Percentiles rank a stretch among this genome's conserved stretches.
phyloP scores from a whole-genome alignment of 1,284 basidiomycete species.

The Rhodotorula sp. region DNA sequence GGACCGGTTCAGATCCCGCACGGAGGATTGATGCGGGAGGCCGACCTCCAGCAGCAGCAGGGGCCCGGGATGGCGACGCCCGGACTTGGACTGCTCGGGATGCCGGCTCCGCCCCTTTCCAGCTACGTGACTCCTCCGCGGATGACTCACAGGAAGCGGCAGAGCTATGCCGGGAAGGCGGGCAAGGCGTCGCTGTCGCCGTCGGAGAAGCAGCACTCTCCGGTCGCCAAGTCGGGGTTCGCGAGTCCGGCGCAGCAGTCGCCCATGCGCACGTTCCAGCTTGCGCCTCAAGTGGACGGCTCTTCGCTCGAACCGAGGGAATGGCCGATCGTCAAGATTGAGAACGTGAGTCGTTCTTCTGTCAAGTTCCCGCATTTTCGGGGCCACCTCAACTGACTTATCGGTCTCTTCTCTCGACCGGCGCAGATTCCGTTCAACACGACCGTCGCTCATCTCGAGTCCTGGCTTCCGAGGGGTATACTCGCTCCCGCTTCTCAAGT shows the following conservation, averaged over 20 bases:
- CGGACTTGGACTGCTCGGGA: neutral
- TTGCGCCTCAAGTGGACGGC: slow-evolving; percentile 1
- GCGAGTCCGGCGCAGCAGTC: neutral
- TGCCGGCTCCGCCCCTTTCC: neutral
- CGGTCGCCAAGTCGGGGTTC: neutral
- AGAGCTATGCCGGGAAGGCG: neutral
- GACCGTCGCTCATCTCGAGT: slow-evolving; percentile 12
- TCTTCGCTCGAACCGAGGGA: neutral
- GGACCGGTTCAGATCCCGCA: neutral
- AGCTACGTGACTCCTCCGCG: neutral
- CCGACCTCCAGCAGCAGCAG: neutral
- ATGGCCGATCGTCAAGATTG: slow-evolving; percentile 35
- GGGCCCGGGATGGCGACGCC: neutral
- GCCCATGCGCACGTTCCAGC: neutral
- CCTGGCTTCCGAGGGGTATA: slow-evolving; percentile 17
- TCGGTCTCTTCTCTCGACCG: too few relatives aligned
- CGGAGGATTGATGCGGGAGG: neutral
- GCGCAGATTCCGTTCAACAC: slow-evolving; percentile 35
- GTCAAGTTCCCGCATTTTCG: neutral
- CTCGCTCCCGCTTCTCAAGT: slow-evolving; percentile 9
- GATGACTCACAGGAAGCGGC: neutral
- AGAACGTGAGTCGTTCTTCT: slow-evolving; percentile 18
- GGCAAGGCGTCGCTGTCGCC: neutral
- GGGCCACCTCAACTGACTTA: neutral
- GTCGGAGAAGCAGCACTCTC: too few relatives aligned